phyloP scores from a whole-genome alignment of 2,329 filamentous ascomycete genomes.

The Didymella exigua region DNA sequence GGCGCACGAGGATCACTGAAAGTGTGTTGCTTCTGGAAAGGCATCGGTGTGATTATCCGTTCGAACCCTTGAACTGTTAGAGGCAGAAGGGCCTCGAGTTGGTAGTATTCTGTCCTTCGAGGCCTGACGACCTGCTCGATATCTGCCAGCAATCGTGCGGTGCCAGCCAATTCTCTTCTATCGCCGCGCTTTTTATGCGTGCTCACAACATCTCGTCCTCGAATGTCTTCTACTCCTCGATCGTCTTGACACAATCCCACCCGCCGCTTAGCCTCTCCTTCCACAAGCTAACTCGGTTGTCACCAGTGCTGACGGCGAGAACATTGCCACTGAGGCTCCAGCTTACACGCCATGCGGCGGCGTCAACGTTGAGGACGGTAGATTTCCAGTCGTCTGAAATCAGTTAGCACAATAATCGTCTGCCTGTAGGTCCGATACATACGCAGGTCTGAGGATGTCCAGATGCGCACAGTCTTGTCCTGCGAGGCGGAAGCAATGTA shows the following conservation, averaged over 20 bases:
- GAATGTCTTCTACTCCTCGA: slow-evolving; percentile 71
- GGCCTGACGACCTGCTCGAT: neutral
- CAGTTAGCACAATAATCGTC: slow-evolving; percentile 52
- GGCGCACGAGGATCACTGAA: neutral
- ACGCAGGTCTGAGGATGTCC: slow-evolving; percentile 66
- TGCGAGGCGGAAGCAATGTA: slow-evolving; percentile 96
- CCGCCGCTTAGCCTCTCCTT: slow-evolving; percentile 97
- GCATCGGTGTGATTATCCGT: neutral
- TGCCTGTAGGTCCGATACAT: slow-evolving; percentile 17
- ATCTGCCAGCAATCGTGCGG: slow-evolving; percentile 4
- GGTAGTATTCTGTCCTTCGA: slow-evolving; percentile 10
- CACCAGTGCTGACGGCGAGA: slow-evolving; percentile 86
- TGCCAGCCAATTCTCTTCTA: neutral
- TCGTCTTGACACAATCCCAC: slow-evolving; percentile 96
- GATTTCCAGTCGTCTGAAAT: slow-evolving; percentile 73
- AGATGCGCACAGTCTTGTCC: slow-evolving; percentile 97
- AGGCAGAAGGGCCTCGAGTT: neutral
- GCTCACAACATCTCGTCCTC: neutral
- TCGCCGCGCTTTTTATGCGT: neutral
- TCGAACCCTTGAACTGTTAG: neutral
- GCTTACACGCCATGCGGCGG: slow-evolving; percentile 92
- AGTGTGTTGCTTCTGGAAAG: neutral
- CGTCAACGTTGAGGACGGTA: slow-evolving; percentile 86
- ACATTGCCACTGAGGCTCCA: slow-evolving; percentile 98
- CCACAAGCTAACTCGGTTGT: slow-evolving; percentile 97